Conservation (phyloP, 176 grass and related monocot species). For the Oryza meyeriana region DNA sequence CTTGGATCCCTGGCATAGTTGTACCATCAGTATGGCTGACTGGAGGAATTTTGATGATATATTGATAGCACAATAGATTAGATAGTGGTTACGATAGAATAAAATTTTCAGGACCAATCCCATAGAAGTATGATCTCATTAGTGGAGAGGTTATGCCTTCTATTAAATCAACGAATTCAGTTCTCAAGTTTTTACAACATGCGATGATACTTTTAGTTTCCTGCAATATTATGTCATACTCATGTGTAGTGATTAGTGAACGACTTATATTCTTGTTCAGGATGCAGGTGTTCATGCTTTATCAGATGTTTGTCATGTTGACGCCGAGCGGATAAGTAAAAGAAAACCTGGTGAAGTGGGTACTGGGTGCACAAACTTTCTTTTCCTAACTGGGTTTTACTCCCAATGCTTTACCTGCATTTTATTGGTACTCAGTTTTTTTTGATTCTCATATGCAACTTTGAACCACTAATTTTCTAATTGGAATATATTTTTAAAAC, state of each 20-base stretch:
- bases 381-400: conserved; percentile 1
- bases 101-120: neutral
- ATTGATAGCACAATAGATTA: neutral
- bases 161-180: neutral
- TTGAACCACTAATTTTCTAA: neutral
- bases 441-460: neutral
- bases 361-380: conserved; percentile 36
- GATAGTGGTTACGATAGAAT: neutral
- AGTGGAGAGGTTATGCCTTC: neutral
- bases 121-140: neutral
- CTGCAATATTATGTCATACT: neutral
- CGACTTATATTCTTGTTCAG: conserved; percentile 37
- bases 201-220: neutral
- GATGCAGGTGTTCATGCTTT: conserved; percentile 95
- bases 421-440: neutral
- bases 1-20: neutral
- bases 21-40: neutral
- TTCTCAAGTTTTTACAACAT: conserved; percentile 11
- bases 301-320: conserved; percentile 93
- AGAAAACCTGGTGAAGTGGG: conserved; percentile 89
- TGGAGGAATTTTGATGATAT: neutral
- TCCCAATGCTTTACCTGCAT: neutral
- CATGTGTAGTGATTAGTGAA: neutral
- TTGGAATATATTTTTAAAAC: neutral
- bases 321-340: conserved; percentile 97